phyloP scores from a whole-genome alignment of 2,329 filamentous ascomycete species.

The Ophiostoma triangulosporum region DNA sequence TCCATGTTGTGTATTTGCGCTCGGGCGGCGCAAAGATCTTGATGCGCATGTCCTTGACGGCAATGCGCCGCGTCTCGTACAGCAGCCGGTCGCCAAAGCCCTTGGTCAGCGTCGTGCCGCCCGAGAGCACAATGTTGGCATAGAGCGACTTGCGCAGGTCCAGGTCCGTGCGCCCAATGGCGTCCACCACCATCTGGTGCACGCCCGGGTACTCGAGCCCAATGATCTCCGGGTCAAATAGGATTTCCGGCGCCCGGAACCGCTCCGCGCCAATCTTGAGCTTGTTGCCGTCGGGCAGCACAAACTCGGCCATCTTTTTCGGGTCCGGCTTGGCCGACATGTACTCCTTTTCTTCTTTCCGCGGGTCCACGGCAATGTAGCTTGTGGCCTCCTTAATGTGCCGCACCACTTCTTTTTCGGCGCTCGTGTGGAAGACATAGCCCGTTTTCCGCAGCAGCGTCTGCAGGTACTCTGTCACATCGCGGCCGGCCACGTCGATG shows the following conservation, averaged over 20 bases:
- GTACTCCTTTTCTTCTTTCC: conserved; percentile 96
- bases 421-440: conserved; percentile 91
- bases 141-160: conserved; percentile 90
- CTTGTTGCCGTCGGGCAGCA: conserved; percentile 82
- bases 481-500: conserved; percentile 90
- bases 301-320: conserved; percentile 72
- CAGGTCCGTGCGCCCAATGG: conserved; percentile 88
- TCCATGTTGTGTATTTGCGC: conserved; percentile 98
- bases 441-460: conserved; percentile 81
- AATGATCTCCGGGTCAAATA: conserved; percentile 95
- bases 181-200: conserved; percentile 94
- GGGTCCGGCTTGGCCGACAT: conserved; percentile 62
- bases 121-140: conserved; percentile 92
- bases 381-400: conserved; percentile 91
- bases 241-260: conserved; percentile 90
- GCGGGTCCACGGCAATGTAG: conserved; percentile 82
- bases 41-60: conserved; percentile 98
- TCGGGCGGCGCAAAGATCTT: conserved; percentile 98
- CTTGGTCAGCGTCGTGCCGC: conserved; percentile 90
- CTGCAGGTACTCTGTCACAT: conserved; percentile 93
- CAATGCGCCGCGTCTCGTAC: conserved; percentile 81
- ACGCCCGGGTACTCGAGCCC: conserved; percentile 93
- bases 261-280: conserved; percentile 88
- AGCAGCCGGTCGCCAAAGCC: conserved; percentile 90
- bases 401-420: conserved; percentile 97